Evolutionary conservation across 805 yeast species (phyloP), one percentile per base, ranked within the genome.

Genomic region (Starmerella geochares): DNA sequence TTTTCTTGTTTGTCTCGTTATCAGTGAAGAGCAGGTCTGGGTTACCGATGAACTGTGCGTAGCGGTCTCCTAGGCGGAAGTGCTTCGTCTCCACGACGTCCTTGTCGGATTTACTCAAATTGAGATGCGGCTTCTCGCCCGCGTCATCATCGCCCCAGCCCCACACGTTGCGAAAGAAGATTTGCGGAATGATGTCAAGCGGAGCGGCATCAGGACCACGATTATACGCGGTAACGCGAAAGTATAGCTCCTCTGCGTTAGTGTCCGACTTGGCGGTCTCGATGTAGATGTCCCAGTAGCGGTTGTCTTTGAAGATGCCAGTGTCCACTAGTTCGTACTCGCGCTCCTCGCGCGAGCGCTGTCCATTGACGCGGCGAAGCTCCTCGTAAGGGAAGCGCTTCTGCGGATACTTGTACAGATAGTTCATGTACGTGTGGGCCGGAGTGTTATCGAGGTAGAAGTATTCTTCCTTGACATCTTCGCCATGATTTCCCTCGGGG

Each of bases 401-500:
- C 57, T 86, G 94, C n/a, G 96, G 95, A 63, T 87, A 87, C 71
- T 88, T 88, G 75, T 87, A 87, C 51, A 86, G 72, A 59, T 81
- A 86, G 70, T 88, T 87, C 83, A 86, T 83, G 68, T 86, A 87
- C 31, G 94, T 81, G 68, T 87, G 96, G 5, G 95, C 76, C 7
- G 96, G 96, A 11, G 94, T 84, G 67, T 86, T 87, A 68, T 87
- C 96, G 53, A 87, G 72, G 62, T 87, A 86, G 63, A 79, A 87
- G 56, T 66, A 66, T 47, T 63, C 62, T 49, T 66, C 70, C 68
- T 87, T 87, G 53, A 86, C 95, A 65, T 87, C 96, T 64, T 87
- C 96, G 49, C 96, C 96, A 65, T 87, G 96, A 65, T 88, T 88
- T 11, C 96, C 96, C 64, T 87, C 88, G 13, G 85, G 86, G 46